These are phyloP conservation scores for Ophiostoma ulmi DNA, from an alignment of 2,329 filamentous ascomycete genomes.

Conservation along the genomic window DNA sequence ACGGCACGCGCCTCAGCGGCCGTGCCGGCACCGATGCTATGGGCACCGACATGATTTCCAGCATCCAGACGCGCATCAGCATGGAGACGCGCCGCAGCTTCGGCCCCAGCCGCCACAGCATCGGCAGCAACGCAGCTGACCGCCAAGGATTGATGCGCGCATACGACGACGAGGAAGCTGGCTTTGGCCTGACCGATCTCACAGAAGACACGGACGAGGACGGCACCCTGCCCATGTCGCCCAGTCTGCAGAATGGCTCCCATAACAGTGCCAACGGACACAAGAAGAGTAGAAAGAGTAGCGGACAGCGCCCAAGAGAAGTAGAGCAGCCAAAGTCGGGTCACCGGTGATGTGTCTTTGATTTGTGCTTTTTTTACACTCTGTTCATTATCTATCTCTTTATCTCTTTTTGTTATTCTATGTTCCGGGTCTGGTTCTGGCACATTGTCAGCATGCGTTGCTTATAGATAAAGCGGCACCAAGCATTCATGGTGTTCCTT, in stretches of 20 bases:
- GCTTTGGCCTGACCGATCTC: constrained; percentile 73
- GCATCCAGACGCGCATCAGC: constrained; percentile 81
- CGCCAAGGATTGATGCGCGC: constrained; percentile 78
- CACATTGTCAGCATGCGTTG: constrained; percentile 13
- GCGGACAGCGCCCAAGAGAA: constrained; percentile 21
- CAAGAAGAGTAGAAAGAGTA: constrained; percentile 27
- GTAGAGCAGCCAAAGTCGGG: constrained; percentile 21
- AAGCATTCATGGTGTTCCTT: constrained; percentile 1
- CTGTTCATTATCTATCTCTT: background rate
- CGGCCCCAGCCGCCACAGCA: constrained; percentile 50
- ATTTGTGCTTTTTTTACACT: background rate
- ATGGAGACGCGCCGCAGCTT: constrained; percentile 85
- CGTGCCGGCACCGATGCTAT: constrained; percentile 63
- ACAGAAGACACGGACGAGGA: constrained; percentile 71
- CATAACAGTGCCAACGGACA: constrained; percentile 33
- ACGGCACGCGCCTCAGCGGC: constrained; percentile 63
- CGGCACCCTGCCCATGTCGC: constrained; percentile 37
- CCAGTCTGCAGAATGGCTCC: constrained; percentile 41
- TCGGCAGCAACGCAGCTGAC: constrained; percentile 61
- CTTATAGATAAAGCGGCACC: constrained; percentile 1
- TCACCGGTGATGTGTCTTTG: constrained; percentile 17
- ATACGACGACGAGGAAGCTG: constrained; percentile 78
- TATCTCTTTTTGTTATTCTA: background rate
- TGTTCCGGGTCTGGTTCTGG: constrained; percentile 18
- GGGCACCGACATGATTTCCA: constrained; percentile 86